Base-by-base conservation (phyloP, 768 basidiomycete genomes). In the Cyclocybe cylindracea region DNA sequence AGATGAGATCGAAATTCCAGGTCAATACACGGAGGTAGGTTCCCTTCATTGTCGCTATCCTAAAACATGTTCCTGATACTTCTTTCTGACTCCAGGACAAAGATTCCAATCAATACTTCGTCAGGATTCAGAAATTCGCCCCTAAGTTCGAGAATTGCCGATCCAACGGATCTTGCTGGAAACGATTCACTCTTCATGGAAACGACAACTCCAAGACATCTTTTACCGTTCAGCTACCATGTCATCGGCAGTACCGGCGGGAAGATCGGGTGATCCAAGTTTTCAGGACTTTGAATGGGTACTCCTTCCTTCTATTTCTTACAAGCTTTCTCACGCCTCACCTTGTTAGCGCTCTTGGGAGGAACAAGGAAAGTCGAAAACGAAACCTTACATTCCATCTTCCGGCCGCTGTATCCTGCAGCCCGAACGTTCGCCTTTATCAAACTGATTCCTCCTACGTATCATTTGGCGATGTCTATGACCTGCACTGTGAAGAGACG, bases 1-100 rank as follows among this genome's bases (percentile, higher is more conserved):
- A 44, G 97, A 98, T 57, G 96, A 99, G 57, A 91, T 99, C 36
- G 95, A 99, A 64, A 84, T 99, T 44, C 95, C 95, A n/a, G 97
- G 97, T 6, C 97, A 99, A 68, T 99, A 99, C 66, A 90, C 94
- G 0, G 92, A 98, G 82, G 94, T 91, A n/a, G 18, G 63, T 54
- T n/a, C 7, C 39, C 39, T 7, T 31, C 41, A 29, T 10, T 19
- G 10, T 51, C 2, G 10, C 32, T 33, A 44, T 31, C 19, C 41
- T 53, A n/a, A 48, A 11, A 43, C n/a, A 39, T 24, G 31, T 32
- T 42, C 35, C n/a, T 24, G 33, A 16, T 32, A 24, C 41, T 49
- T 29, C 46, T 46, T 49, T 53, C 51, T 36, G 58, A 16, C 39
- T 24, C 10, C 61, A 97, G 94, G 94, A 98, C 65, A 94, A 95